Percentiles rank a stretch among this genome's conserved stretches.
Conservation (phyloP, 192 early-diverging fungal species). For the Podila clonocystis region DNA sequence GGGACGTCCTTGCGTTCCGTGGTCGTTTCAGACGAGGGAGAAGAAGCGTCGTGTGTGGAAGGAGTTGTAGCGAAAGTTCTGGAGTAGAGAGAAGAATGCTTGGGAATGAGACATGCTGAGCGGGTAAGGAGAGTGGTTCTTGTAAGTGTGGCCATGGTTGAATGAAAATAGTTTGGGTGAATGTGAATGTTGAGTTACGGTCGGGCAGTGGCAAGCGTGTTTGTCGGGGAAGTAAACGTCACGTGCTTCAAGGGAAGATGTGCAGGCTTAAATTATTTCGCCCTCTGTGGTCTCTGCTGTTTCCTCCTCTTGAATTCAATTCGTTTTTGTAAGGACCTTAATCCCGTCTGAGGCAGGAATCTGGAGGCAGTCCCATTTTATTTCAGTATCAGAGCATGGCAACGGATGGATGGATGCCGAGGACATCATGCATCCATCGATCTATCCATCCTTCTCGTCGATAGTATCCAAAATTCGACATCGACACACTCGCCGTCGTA, state of each 20-base stretch:
- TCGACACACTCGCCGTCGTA: no score
- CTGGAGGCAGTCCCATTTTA: no score
- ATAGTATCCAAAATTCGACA: neutral
- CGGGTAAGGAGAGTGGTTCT: neutral
- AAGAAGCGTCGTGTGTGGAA: neutral
- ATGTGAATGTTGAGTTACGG: no score
- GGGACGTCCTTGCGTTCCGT: slow-evolving; percentile 9
- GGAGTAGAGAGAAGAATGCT: neutral
- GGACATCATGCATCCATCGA: slow-evolving; percentile 12
- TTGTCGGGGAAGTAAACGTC: no score
- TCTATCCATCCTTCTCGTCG: slow-evolving; percentile 16
- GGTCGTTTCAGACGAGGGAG: slow-evolving; percentile 1
- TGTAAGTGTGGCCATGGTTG: neutral
- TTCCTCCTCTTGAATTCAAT: slow-evolving; percentile 50
- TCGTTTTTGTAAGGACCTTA: slow-evolving; percentile 44
- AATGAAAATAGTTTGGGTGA: no score
- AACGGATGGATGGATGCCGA: neutral
- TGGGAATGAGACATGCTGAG: neutral
- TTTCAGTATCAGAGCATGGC: no score
- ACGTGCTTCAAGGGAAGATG: no score
- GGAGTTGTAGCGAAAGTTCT: neutral
- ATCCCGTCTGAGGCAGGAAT: neutral
- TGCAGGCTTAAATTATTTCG: neutral
- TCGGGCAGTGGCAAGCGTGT: no score
- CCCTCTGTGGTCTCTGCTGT: neutral